Evolutionary conservation across 2,329 filamentous ascomycete genomes (phyloP).

Genomic region (Fusarium virguliforme): DNA sequence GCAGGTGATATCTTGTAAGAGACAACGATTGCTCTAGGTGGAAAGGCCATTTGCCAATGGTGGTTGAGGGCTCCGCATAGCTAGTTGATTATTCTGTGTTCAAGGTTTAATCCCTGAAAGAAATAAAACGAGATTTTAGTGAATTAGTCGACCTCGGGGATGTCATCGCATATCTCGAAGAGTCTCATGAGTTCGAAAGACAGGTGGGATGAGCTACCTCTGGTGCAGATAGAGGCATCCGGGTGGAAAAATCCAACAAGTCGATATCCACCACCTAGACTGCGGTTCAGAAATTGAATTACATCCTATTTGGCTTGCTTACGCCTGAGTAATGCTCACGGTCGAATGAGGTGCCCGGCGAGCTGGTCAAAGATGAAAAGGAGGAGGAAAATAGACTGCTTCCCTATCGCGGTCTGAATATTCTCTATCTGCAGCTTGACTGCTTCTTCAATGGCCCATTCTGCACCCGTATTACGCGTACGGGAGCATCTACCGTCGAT

Average conservation of each 20-base stretch:
- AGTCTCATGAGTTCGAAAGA: too few species aligned
- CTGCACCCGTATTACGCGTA: background rate
- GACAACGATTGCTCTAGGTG: background rate
- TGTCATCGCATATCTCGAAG: too few species aligned
- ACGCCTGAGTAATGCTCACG: background rate
- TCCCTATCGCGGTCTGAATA: background rate
- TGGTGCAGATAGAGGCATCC: too few species aligned
- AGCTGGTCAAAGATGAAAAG: background rate
- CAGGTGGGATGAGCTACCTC: too few species aligned
- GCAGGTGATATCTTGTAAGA: background rate
- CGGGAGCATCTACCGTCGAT: background rate
- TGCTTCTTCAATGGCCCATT: background rate
- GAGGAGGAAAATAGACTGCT: background rate
- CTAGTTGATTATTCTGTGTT: too few species aligned
- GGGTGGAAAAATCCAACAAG: too few species aligned
- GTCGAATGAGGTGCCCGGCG: background rate
- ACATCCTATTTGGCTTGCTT: background rate
- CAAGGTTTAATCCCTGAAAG: too few species aligned
- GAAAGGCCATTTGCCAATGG: background rate
- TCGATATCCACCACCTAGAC: too few species aligned
- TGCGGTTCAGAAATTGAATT: too few species aligned
- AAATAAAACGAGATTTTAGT: too few species aligned
- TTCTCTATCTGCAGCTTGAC: background rate
- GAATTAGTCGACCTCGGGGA: too few species aligned
- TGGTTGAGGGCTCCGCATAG: background rate